phyloP scores from a whole-genome alignment of 208 protist genomes.

The Herpetomonas tarakana region DNA sequence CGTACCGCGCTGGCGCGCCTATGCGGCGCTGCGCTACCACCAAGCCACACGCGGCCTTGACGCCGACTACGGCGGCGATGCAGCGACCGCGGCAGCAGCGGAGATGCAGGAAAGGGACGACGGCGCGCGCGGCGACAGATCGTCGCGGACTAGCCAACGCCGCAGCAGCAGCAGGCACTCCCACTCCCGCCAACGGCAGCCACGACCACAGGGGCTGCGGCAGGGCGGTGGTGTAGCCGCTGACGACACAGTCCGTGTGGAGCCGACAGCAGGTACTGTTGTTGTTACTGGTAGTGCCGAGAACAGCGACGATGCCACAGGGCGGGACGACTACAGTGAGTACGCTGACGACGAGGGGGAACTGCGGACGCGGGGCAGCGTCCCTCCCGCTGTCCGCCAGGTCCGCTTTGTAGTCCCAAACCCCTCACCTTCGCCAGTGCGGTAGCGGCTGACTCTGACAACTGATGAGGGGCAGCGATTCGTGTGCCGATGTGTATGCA shows the following conservation, averaged over 20 bases:
- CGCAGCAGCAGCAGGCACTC: background rate
- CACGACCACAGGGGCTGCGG: too few relatives aligned
- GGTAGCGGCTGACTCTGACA: too few relatives aligned
- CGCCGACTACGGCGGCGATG: background rate
- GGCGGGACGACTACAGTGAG: background rate
- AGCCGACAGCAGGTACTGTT: too few relatives aligned
- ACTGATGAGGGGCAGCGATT: too few relatives aligned
- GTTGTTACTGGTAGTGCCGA: background rate
- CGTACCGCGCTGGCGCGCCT: slow-evolving; percentile 51
- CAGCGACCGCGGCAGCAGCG: background rate
- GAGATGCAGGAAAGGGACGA: background rate
- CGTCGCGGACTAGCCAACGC: too few relatives aligned
- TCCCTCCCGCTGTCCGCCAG: too few relatives aligned
- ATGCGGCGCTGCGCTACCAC: slow-evolving; percentile 30
- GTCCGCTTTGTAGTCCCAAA: too few relatives aligned
- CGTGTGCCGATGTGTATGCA: too few relatives aligned
- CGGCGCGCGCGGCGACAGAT: background rate
- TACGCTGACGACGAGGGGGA: background rate
- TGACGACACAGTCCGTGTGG: background rate
- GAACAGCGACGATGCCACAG: background rate
- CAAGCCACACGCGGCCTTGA: background rate
- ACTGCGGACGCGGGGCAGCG: background rate
- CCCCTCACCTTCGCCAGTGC: too few relatives aligned
- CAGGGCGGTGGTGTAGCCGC: too few relatives aligned
- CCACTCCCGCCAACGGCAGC: background rate